phyloP scores from a whole-genome alignment of 1,139 yeast genomes.

The Pichia sp. region DNA sequence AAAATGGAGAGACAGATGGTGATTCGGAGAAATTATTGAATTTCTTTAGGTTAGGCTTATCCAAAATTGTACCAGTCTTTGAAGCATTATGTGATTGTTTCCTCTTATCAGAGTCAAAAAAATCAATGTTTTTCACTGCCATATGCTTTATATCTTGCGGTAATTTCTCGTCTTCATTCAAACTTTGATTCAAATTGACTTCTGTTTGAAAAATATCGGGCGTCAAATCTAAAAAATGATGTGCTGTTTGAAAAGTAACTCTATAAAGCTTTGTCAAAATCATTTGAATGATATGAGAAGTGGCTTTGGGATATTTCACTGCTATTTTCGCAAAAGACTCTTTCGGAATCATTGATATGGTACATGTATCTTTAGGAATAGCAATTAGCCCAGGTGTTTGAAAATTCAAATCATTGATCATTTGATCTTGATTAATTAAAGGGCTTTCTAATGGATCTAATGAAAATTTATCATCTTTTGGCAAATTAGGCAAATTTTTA shows the following conservation, averaged over 20 bases:
- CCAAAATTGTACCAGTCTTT: too few species aligned
- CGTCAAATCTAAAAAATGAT: conserved; percentile 78
- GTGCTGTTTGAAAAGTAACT: conserved; percentile 87
- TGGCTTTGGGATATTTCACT: conserved; percentile 73
- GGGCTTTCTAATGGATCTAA: conserved; percentile 10
- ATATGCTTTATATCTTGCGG: conserved; percentile 34
- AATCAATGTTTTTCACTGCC: conserved; percentile 8
- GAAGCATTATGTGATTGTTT: neutral
- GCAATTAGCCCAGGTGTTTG: conserved; percentile 45
- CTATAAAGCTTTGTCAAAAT: conserved; percentile 78
- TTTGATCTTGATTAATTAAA: neutral
- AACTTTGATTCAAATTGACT: conserved; percentile 46
- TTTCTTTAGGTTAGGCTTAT: neutral
- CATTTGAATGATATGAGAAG: conserved; percentile 92
- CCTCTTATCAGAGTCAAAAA: neutral
- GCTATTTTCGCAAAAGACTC: conserved; percentile 73
- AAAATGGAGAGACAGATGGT: neutral
- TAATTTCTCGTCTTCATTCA: conserved; percentile 32
- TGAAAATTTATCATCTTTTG: neutral
- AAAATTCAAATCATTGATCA: neutral
- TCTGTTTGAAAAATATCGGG: conserved; percentile 78
- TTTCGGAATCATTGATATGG: conserved; percentile 87
- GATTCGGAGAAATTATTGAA: neutral
- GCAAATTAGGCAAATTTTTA: conserved; percentile 5
- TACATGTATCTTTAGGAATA: conserved; percentile 57